Percentiles rank a stretch among this genome's conserved stretches.
Conservation (phyloP, 495 filamentous ascomycete genomes). For the Trichoderma reesei region DNA sequence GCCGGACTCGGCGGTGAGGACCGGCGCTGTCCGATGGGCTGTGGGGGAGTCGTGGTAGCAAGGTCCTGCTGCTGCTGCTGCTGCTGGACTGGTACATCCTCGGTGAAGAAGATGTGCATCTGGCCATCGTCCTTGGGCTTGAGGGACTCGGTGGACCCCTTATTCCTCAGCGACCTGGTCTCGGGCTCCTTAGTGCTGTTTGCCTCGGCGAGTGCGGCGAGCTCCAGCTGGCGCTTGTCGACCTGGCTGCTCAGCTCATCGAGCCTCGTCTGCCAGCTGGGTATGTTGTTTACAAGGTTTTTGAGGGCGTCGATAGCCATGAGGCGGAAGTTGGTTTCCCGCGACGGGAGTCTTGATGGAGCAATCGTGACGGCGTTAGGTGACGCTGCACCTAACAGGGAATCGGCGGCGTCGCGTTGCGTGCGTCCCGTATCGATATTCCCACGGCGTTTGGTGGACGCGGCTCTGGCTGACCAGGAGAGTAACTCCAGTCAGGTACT, state of each 20-base stretch:
- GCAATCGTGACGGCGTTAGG: slow-evolving; percentile 3
- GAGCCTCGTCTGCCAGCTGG: slow-evolving; percentile 56
- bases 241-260: slow-evolving; percentile 63
- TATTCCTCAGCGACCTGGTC: slow-evolving; percentile 42
- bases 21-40: not conserved
- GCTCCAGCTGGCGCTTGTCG: slow-evolving; percentile 57
- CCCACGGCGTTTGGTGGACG: not conserved
- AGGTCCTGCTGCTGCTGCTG: not conserved
- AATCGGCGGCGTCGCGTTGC: not conserved
- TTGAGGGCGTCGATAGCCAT: slow-evolving; percentile 53
- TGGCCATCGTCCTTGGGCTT: slow-evolving; percentile 40
- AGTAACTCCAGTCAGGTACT: not conserved
- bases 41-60: not conserved
- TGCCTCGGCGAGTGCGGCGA: slow-evolving; percentile 39
- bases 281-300: slow-evolving; percentile 52
- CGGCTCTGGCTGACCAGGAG: not conserved
- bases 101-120: slow-evolving; percentile 17
- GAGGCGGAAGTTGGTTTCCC: slow-evolving; percentile 10
- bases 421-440: not conserved
- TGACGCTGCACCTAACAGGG: not conserved
- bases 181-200: slow-evolving; percentile 16
- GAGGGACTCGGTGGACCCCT: slow-evolving; percentile 55
- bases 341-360: slow-evolving; percentile 4
- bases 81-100: not conserved
- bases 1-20: not conserved